Percentiles rank a stretch among this genome's conserved stretches.
phyloP scores from a whole-genome alignment of 805 yeast species.

The Pichia californica region DNA sequence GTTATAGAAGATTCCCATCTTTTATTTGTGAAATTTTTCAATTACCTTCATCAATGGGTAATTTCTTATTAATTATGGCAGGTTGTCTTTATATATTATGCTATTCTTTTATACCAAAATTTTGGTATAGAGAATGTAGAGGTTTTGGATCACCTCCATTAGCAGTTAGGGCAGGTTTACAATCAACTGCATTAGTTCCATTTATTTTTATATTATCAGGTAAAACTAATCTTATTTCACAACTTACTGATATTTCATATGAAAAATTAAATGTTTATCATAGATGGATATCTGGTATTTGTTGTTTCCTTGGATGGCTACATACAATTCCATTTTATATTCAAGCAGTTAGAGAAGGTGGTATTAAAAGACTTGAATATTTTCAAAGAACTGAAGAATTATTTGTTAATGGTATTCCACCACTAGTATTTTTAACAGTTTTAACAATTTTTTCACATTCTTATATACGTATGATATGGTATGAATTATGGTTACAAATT shows the following conservation, averaged over 20 bases:
- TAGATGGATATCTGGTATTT: slow-evolving; percentile 39
- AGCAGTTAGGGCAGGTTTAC: slow-evolving; percentile 46
- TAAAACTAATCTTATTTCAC: slow-evolving; percentile 43
- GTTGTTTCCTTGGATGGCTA: slow-evolving; percentile 38
- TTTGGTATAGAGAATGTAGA: slow-evolving; percentile 44
- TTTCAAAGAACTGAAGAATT: slow-evolving; percentile 19
- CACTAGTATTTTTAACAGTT: slow-evolving; percentile 38
- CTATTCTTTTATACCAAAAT: slow-evolving; percentile 37
- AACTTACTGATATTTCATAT: slow-evolving; percentile 47
- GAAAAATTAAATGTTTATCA: slow-evolving; percentile 49
- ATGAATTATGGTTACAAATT: slow-evolving; percentile 43
- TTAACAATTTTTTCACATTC: slow-evolving; percentile 39
- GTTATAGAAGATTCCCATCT: slow-evolving; percentile 30
- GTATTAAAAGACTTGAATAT: slow-evolving; percentile 25
- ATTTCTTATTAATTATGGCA: slow-evolving; percentile 27
- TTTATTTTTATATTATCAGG: slow-evolving; percentile 46
- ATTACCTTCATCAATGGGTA: slow-evolving; percentile 32
- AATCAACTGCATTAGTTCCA: slow-evolving; percentile 45
- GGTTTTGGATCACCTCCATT: slow-evolving; percentile 58
- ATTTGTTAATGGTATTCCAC: slow-evolving; percentile 40
- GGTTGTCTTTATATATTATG: slow-evolving; percentile 31
- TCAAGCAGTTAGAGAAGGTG: slow-evolving; percentile 45
- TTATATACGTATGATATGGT: slow-evolving; percentile 32
- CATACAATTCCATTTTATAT: slow-evolving; percentile 46
- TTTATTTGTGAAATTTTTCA: slow-evolving; percentile 31